Evolutionary conservation across 257 asterid species (phyloP), one percentile per base, ranked within the genome.

Genomic region (Nicotiana tabacum): DNA sequence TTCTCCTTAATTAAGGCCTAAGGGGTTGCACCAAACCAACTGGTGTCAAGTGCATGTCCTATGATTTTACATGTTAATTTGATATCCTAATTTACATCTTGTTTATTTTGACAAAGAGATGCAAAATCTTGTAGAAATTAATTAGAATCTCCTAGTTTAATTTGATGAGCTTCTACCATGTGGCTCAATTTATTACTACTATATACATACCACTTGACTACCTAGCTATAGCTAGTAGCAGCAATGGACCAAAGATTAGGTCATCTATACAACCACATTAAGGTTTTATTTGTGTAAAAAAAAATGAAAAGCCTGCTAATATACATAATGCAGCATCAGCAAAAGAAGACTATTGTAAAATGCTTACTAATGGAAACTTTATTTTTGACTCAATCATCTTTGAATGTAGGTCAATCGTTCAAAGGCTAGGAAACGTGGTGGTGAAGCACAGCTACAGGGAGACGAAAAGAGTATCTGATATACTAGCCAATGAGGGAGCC

Each of bases 21-120:
- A 21, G 21, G 77, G 65, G 77, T 80, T 60, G 66, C 69, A 80
- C 83, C 72, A 80, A 76, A 80, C 58, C 65, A 64, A 65, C 29
- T 80, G 65, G 83, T 65, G 12, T 80, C 77, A 80, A 80, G 77
- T 81, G 35, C 51, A 77, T 15, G n/a, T 77, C 46, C 67, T 48
- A 77, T 81, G 77, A 65, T 65, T 80, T 43, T 39, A 51, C 64
- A 76, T 29, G 3, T 43, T 43, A 43, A 76, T 51, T 51, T 74
- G 27, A 74, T 74, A 48, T 74, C 21, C 60, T 70, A 5, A 70
- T 2, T 53, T 35, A 35, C 78, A 70, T 72, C 27, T 6, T 15
- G 6, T 21, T 70, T 11, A 12, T 48, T 46, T 74, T 48, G 80
- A 6, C 43, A 48, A 13, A 74, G 24, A 24, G 15, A 72, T 72